Percentiles rank a stretch among this genome's conserved stretches.
phyloP scores from a whole-genome alignment of 768 basidiomycete genomes.

The Dendrothele bispora region DNA sequence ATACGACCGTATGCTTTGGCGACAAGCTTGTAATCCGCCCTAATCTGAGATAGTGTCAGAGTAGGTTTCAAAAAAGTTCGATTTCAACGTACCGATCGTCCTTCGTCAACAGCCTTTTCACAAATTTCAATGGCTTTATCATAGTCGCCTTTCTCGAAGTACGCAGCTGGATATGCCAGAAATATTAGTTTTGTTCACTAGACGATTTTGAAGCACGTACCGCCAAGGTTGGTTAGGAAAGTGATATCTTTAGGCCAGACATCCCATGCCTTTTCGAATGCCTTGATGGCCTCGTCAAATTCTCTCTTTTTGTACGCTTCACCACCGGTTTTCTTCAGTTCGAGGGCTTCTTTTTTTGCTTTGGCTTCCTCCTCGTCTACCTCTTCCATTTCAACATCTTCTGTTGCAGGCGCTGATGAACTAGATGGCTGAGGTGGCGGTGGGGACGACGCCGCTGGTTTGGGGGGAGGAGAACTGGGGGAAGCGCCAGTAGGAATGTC shows the following conservation, averaged over 20 bases:
- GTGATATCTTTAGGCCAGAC: constrained; percentile 90
- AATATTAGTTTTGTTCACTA: too few species aligned
- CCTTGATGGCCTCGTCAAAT: constrained; percentile 72
- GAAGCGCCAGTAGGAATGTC: constrained; percentile 67
- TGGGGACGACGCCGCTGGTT: constrained; percentile 30
- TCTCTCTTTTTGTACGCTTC: constrained; percentile 85
- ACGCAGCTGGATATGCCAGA: constrained; percentile 63
- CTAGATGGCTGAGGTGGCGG: constrained; percentile 43
- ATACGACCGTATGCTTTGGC: constrained; percentile 93
- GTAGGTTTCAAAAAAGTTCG: background rate
- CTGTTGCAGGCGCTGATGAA: constrained; percentile 42
- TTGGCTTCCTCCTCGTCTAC: constrained; percentile 69
- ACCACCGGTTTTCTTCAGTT: constrained; percentile 75
- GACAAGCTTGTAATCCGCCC: constrained; percentile 92
- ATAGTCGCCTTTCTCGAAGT: constrained; percentile 92
- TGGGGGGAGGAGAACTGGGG: constrained; percentile 19
- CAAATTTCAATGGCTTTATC: constrained; percentile 89
- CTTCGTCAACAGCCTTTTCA: constrained; percentile 96
- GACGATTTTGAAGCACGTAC: constrained; percentile 40
- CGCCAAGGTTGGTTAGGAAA: constrained; percentile 88
- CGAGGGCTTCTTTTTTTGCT: constrained; percentile 76
- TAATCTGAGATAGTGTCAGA: constrained; percentile 44
- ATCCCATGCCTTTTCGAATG: constrained; percentile 91
- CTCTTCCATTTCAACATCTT: constrained; percentile 55
- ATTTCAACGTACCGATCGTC: constrained; percentile 57